Evolutionary conservation across 192 early-diverging fungal genomes (phyloP), one percentile per base, ranked within the genome.

Genomic region (Entomortierella beljakovae): DNA sequence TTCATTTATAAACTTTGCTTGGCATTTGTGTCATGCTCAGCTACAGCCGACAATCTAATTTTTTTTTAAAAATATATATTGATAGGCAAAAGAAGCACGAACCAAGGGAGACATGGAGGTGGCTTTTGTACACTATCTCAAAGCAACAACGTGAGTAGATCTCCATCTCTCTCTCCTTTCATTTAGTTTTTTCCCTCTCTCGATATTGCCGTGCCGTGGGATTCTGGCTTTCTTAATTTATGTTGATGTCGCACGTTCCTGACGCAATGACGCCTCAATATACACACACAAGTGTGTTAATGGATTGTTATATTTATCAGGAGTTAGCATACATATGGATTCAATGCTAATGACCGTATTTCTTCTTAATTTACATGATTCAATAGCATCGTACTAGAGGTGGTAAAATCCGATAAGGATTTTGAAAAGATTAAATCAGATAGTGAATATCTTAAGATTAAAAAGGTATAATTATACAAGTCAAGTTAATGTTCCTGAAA

Each of bases 361-460:
- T 43, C 26, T 32, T 43, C 5, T 5, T 20, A 9, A 18, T 53
- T 25, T n/a, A n/a, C n/a, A 33, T 40, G 26, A 2, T 16, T 25
- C 38, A 1, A 38, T 37, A 90, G 87, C 29, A 88, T 89, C 29
- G 55, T 87, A 28, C 55, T 82, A 7, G 85, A 87, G 35, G 71
- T 86, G 23, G 59, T 92, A 18, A 68, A 64, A 18, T 70, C 79
- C 6, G 67, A 80, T 54, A 65, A 70, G 25, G 84, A 84, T 10
- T 88, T 80, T 64, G 59, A 68, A 3, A 64, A 82, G 15, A 55
- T 83, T 10, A 80, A 75, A 31, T 70, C 66, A 22, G 85, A 88
- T 50, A 56, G 75, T 10, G 73, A 71, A 28, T 90, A 87, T 51
- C 31, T 83, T 4, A 70, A 64, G 26, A 70, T 88, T 34, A 81